Evolutionary conservation across 163 green algal species (phyloP).

Genomic region (Chlamydomonas reinhardtii): DNA sequence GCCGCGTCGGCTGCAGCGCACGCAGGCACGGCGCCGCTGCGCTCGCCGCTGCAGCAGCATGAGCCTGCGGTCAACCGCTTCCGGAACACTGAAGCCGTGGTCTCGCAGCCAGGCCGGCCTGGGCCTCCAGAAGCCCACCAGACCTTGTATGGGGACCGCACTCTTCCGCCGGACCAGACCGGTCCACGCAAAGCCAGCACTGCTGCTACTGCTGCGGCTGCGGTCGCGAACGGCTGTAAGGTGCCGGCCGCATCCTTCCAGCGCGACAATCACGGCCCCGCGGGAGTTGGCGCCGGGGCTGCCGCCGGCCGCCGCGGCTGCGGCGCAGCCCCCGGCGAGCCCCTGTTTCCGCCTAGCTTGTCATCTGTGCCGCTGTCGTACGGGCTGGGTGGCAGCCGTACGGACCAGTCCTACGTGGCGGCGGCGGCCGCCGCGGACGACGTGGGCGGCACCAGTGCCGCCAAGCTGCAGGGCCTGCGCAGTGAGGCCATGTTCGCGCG

Average conservation of each 20-base stretch:
- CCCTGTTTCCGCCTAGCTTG: no score
- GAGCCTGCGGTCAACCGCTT: no score
- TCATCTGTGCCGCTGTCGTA: no score
- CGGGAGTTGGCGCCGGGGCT: no score
- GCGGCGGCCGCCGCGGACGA: not conserved
- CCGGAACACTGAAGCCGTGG: no score
- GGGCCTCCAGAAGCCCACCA: not conserved
- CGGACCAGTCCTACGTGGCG: not conserved
- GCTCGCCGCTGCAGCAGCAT: not conserved
- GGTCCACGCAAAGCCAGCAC: constrained; percentile 6
- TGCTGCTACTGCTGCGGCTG: no score
- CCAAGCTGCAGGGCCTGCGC: not conserved
- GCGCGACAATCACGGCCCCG: not conserved
- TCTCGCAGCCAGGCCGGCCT: no score
- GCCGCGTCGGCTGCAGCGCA: no score
- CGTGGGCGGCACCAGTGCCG: not conserved
- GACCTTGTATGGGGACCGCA: not conserved
- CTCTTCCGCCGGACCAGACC: constrained; percentile 1
- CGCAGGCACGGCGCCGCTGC: no score
- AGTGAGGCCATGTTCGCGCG: constrained; percentile 45
- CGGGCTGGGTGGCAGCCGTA: not conserved
- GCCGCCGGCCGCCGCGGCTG: not conserved
- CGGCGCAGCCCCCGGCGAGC: no score
- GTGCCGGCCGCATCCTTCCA: not conserved
- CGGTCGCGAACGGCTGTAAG: not conserved